A percentile compares a stretch with the other conserved stretches of the same genome.
Conservation (phyloP, 495 filamentous ascomycete genomes). For the Aspergillus nidulans region DNA sequence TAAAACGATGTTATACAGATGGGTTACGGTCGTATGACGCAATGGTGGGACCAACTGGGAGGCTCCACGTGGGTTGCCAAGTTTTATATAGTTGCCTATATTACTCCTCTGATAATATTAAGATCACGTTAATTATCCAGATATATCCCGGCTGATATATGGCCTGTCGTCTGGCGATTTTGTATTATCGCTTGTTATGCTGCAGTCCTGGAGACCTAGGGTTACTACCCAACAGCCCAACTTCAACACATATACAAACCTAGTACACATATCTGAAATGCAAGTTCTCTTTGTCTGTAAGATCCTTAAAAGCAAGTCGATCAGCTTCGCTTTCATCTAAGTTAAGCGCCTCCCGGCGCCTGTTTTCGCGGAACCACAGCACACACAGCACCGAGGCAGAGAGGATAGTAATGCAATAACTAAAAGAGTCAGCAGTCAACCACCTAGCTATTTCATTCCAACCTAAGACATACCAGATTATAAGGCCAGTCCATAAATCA, state of each 20-base stretch:
- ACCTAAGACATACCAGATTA: conserved; percentile 56
- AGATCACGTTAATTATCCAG: not conserved
- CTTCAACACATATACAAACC: too few relatives aligned
- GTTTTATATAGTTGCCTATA: not conserved
- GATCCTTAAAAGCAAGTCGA: conserved; percentile 62
- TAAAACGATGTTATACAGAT: not conserved
- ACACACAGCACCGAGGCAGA: conserved; percentile 52
- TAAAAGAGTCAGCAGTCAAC: not conserved
- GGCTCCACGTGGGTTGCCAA: not conserved
- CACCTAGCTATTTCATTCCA: too few relatives aligned
- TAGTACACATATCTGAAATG: conserved; percentile 62
- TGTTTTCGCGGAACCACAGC: conserved; percentile 55
- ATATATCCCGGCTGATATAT: not conserved
- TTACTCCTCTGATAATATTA: not conserved
- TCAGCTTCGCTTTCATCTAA: conserved; percentile 59
- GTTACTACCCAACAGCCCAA: too few relatives aligned
- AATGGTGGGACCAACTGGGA: not conserved
- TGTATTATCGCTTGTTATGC: too few relatives aligned
- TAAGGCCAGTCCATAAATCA: conserved; percentile 63
- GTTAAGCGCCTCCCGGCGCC: conserved; percentile 36
- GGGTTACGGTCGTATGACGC: not conserved
- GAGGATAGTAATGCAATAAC: conserved; percentile 62
- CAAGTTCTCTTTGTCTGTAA: conserved; percentile 73
- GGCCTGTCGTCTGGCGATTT: not conserved
- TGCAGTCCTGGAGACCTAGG: too few relatives aligned